These are phyloP conservation scores for Kluyveromyces marxianus DNA, from an alignment of 1,139 yeast species.

Conservation along the genomic window DNA sequence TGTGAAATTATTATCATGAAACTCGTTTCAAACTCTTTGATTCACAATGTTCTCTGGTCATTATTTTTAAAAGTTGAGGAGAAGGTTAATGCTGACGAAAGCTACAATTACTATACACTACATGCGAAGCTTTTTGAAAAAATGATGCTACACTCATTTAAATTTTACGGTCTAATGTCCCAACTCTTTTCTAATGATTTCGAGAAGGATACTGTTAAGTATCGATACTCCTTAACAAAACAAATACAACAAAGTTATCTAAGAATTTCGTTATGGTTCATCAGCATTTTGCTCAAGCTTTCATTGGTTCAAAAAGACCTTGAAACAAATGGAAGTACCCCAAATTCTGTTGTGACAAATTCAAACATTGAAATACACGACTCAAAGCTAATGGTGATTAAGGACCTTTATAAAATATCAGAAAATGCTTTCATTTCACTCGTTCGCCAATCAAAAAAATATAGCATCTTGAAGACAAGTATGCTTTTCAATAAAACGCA, in stretches of 20 bases:
- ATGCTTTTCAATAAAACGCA: neutral
- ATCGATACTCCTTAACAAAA: neutral
- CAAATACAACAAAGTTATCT: conserved; percentile 1
- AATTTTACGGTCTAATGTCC: conserved; percentile 2
- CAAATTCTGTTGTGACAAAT: neutral
- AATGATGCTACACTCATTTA: conserved; percentile 3
- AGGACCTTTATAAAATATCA: neutral
- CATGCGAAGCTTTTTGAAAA: neutral
- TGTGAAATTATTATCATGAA: neutral
- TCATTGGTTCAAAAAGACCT: neutral
- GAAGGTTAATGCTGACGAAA: neutral
- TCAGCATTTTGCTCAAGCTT: neutral
- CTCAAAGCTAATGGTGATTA: neutral
- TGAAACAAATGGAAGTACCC: neutral
- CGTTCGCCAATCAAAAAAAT: neutral
- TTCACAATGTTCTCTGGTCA: conserved; percentile 1
- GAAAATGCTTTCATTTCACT: neutral
- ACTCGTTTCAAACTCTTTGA: neutral
- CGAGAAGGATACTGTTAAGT: neutral
- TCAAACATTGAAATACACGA: neutral
- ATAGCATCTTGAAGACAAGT: neutral
- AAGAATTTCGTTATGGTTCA: neutral
- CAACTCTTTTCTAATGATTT: neutral
- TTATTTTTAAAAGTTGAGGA: conserved; percentile 2
- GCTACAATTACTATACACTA: neutral